Evolutionary conservation across 73 alveolate species (phyloP).

Genomic region (Paraurostyla sp.): DNA sequence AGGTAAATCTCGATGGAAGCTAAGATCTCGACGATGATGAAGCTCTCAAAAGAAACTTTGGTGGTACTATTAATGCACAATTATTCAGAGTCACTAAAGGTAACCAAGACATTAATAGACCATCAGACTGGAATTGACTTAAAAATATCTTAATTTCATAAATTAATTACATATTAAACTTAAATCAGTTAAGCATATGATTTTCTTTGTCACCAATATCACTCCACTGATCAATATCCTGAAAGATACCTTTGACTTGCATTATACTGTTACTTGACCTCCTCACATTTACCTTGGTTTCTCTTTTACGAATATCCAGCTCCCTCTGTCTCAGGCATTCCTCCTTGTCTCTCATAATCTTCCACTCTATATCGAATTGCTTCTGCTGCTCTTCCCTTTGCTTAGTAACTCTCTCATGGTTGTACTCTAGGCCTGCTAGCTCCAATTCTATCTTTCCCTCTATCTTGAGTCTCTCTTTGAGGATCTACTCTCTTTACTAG

Average conservation of each 20-base stretch:
- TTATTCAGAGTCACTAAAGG: too few species aligned
- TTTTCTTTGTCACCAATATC: neutral
- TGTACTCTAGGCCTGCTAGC: constrained; percentile 42
- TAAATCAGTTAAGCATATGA: neutral
- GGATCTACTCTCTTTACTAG: neutral
- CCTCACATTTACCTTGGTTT: neutral
- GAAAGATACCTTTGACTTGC: neutral
- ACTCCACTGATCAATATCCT: constrained; percentile 37
- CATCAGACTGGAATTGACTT: too few species aligned
- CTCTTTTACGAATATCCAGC: neutral
- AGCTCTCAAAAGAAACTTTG: too few species aligned
- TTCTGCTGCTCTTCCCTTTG: constrained; percentile 9
- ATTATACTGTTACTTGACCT: neutral
- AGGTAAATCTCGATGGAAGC: too few species aligned
- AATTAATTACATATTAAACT: too few species aligned
- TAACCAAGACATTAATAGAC: too few species aligned
- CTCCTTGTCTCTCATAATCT: constrained; percentile 35
- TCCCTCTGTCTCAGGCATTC: neutral
- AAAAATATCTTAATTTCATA: too few species aligned
- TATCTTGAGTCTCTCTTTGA: constrained; percentile 5
- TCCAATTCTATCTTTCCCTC: constrained; percentile 45
- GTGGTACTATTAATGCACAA: too few species aligned
- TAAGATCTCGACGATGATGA: too few species aligned
- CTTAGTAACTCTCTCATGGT: neutral
- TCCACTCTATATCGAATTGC: constrained; percentile 12